Percentiles rank a stretch among this genome's conserved stretches.
phyloP scores from a whole-genome alignment of 169 alveolate genomes.

The Cryptosporidium felis region DNA sequence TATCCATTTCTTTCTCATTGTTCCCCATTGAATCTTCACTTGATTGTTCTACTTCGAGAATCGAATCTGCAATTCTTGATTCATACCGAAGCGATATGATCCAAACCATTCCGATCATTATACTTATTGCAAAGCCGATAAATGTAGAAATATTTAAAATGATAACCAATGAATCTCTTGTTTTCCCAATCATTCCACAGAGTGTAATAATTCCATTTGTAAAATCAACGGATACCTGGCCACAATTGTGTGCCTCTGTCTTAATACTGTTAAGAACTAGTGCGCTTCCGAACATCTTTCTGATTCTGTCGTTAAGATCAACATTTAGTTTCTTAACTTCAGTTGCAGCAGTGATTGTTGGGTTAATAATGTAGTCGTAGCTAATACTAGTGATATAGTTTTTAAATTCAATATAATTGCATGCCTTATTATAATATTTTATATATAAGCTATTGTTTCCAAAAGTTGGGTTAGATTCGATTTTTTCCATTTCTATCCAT shows the following conservation, averaged over 20 bases:
- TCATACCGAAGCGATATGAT: slow-evolving; percentile 54
- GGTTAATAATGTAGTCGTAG: slow-evolving; percentile 34
- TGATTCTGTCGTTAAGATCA: slow-evolving; percentile 3
- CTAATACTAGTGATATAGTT: slow-evolving; percentile 38
- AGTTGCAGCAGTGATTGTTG: slow-evolving; percentile 4
- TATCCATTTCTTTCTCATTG: not conserved
- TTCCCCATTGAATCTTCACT: slow-evolving; percentile 25
- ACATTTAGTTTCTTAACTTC: slow-evolving; percentile 3
- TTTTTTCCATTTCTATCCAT: slow-evolving; percentile 17
- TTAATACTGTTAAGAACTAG: not conserved
- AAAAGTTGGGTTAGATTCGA: not conserved
- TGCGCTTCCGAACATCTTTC: slow-evolving; percentile 59
- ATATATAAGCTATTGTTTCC: slow-evolving; percentile 25
- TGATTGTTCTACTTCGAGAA: slow-evolving; percentile 37
- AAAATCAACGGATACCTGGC: slow-evolving; percentile 46
- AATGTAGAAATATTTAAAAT: slow-evolving; percentile 26
- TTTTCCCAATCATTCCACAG: slow-evolving; percentile 46
- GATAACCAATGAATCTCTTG: slow-evolving; percentile 5
- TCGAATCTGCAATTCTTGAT: slow-evolving; percentile 54
- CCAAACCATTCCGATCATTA: slow-evolving; percentile 42
- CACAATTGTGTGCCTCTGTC: slow-evolving; percentile 58
- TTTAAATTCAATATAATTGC: slow-evolving; percentile 23
- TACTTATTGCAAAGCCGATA: slow-evolving; percentile 51
- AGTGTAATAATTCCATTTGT: slow-evolving; percentile 55
- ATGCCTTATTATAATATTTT: not conserved